These are phyloP conservation scores for Phyllosticta paracitricarpa DNA, from an alignment of 2,329 filamentous ascomycete species.

Conservation along the genomic window DNA sequence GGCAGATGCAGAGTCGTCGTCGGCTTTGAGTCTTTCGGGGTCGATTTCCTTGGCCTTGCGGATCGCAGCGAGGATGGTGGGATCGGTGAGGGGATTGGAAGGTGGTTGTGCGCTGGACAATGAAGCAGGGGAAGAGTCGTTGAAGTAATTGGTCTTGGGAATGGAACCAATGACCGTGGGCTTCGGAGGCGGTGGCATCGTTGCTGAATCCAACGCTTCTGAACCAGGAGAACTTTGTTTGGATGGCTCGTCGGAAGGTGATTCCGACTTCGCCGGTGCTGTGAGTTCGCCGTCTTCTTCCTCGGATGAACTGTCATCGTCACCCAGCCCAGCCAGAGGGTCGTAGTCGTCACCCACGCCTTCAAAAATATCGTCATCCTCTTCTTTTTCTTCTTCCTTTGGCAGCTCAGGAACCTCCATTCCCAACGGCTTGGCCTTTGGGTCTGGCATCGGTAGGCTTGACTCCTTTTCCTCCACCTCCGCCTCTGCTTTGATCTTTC, in stretches of 20 bases:
- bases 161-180: not conserved
- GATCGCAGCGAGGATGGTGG: constrained; percentile 62
- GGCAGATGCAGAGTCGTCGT: constrained; percentile 33
- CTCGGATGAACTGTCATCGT: constrained; percentile 38
- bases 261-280: constrained; percentile 5
- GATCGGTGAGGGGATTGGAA: constrained; percentile 23
- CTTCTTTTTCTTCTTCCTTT: constrained; percentile 22
- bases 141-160: constrained; percentile 11
- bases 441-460: constrained; percentile 34
- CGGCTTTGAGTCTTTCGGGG: constrained; percentile 28
- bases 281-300: constrained; percentile 18
- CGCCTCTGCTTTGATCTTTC: constrained; percentile 39
- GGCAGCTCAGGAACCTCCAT: constrained; percentile 36
- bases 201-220: constrained; percentile 6
- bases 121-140: constrained; percentile 15
- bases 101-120: constrained; percentile 15
- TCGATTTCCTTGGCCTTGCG: constrained; percentile 70
- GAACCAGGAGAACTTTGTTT: not conserved
- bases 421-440: constrained; percentile 38
- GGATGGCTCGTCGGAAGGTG: not conserved
- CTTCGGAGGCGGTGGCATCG: constrained; percentile 8
- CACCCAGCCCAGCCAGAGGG: constrained; percentile 44
- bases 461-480: constrained; percentile 24
- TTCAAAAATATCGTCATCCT: constrained; percentile 53
- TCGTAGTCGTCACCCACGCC: constrained; percentile 51